Base-by-base conservation (phyloP, 208 protist species). In the Borovskyia barvae region DNA sequence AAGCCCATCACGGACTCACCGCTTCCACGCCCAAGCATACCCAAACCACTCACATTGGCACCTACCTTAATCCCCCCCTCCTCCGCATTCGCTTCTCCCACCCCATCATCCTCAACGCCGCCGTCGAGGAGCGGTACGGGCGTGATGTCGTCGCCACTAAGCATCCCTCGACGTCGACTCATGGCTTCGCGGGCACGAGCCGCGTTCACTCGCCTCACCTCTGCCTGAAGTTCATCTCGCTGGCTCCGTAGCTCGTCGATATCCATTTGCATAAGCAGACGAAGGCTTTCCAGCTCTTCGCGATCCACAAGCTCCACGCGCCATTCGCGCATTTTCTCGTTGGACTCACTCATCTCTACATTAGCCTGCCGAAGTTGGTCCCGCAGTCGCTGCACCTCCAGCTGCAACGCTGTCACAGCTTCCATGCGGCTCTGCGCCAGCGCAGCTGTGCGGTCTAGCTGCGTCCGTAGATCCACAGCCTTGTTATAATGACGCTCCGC, bases 181-280 rank as follows among this genome's bases (percentile, higher is more conserved):
- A 63, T 37, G 11, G 54, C 39, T 33, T 72, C 57, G 25, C 56
- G 51, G 17, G 56, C 41, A 19, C 60, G 54, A 17, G 53, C 64
- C 36, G 70, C 63, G 15, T 70, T 75, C 3, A 83, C 37, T 0
- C 71, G 69, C 42, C 80, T 60, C 30, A 92, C 15, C 61, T 90
- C 80, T 22, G 47, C 55, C 57, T 50, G 42, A 30, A 89, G 43
- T 20, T 76, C 71, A 29, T 77, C 71, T 40, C 83, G 74, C 52
- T 83, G 69, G 19, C 71, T 78, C 32, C 55, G 55, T 32, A 80
- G 52, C 36, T 93, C 87, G 51, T 93, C 80, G 11, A 93, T 66
- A 37, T 88, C 78, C 5, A 73, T 74, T 72, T 90, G 87, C 75
- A 93, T 90, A 7, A 70, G 72, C 25, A 93, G 63, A 5, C 80